Percentiles rank a stretch among this genome's conserved stretches.
phyloP scores from a whole-genome alignment of 768 basidiomycete genomes.

The Lepiota venenata region DNA sequence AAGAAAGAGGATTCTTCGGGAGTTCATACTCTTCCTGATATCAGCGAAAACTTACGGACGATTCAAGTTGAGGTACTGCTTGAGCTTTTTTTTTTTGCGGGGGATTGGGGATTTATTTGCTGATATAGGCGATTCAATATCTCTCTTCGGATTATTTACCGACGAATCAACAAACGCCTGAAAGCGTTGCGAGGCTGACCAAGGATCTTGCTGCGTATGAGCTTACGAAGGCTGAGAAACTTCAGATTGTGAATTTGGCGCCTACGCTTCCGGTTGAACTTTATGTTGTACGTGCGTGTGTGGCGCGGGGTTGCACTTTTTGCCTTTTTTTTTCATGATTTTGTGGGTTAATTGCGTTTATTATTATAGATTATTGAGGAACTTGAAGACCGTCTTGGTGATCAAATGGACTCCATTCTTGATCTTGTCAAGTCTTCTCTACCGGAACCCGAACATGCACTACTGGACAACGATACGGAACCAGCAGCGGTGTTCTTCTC shows the following conservation, averaged over 20 bases:
- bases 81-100: too few relatives aligned
- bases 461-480: not conserved
- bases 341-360: not conserved
- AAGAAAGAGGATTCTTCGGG: constrained; percentile 67
- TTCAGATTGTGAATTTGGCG: constrained; percentile 88
- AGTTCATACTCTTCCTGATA: constrained; percentile 35
- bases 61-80: constrained; percentile 83
- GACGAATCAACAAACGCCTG: constrained; percentile 58
- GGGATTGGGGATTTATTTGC: too few relatives aligned
- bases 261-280: constrained; percentile 82
- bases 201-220: constrained; percentile 62
- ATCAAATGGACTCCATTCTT: constrained; percentile 67
- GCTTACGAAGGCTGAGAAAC: constrained; percentile 88
- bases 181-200: constrained; percentile 63
- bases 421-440: constrained; percentile 38
- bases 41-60: constrained; percentile 80
- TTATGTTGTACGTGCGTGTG: constrained; percentile 55
- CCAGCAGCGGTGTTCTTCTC: constrained; percentile 6
- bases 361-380: constrained; percentile 66
- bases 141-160: constrained; percentile 76
- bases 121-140: constrained; percentile 83
- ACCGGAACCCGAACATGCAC: not conserved
- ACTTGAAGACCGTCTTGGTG: constrained; percentile 76
- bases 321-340: not conserved
- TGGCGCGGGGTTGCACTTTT: too few relatives aligned